Evolutionary conservation across 106 monocot genomes (phyloP).

Genomic region (Allium sativum): DNA sequence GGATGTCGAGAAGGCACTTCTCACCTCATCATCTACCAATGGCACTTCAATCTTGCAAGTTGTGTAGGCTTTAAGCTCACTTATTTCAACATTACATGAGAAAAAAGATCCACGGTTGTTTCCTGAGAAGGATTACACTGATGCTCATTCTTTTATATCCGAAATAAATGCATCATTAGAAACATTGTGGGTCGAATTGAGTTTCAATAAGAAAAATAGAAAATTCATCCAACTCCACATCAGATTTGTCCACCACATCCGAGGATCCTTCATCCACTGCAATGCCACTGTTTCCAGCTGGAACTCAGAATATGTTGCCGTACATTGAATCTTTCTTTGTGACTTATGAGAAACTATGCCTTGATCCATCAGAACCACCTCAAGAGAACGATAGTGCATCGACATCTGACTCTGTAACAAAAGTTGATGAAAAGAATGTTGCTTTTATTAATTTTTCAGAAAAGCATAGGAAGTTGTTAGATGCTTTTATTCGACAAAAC

Average conservation of each 20-base stretch:
- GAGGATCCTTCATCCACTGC: constrained; percentile 20
- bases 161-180: constrained; percentile 74
- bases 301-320: constrained; percentile 83
- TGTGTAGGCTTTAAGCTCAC: constrained; percentile 79
- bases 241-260: constrained; percentile 30
- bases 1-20: constrained; percentile 69
- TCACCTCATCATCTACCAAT: constrained; percentile 65
- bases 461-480: constrained; percentile 74
- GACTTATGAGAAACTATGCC: constrained; percentile 75
- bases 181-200: constrained; percentile 79
- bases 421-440: too few species aligned
- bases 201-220: constrained; percentile 87
- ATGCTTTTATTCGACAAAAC: constrained; percentile 91
- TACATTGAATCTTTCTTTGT: constrained; percentile 99
- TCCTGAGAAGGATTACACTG: constrained; percentile 41
- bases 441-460: constrained; percentile 77
- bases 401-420: constrained; percentile 28
- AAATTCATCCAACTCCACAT: constrained; percentile 46
- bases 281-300: constrained; percentile 65
- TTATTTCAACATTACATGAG: constrained; percentile 53
- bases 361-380: constrained; percentile 31
- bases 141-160: constrained; percentile 56
- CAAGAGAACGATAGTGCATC: constrained; percentile 33
- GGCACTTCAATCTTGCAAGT: constrained; percentile 86
- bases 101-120: constrained; percentile 52